Conservation (phyloP, 805 yeast genomes). For the Saturnispora mendoncae region DNA sequence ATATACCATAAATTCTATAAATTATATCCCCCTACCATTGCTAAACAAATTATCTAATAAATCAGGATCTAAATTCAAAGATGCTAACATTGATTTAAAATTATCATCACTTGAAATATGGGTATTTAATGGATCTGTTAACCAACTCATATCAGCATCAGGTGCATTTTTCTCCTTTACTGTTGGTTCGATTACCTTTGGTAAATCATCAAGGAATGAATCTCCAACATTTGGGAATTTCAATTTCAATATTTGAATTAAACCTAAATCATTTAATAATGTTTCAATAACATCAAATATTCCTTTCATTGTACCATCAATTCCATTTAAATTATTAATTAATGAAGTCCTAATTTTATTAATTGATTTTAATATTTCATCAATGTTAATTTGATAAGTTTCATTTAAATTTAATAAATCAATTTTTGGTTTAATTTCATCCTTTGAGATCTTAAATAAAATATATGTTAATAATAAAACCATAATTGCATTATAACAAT, state of each 20-base stretch:
- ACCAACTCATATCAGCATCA: background rate
- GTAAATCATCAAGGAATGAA: background rate
- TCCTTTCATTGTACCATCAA: conserved; percentile 36
- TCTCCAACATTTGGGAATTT: conserved; percentile 21
- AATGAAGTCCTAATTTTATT: conserved; percentile 28
- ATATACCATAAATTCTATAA: too few relatives aligned
- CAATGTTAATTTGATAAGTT: conserved; percentile 23
- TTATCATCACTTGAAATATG: background rate
- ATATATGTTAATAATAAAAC: conserved; percentile 35
- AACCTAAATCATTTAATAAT: conserved; percentile 34
- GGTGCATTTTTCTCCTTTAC: background rate
- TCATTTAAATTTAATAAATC: conserved; percentile 25
- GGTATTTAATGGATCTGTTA: background rate
- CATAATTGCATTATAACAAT: conserved; percentile 36
- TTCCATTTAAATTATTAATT: conserved; percentile 25
- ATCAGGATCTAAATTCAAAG: conserved; percentile 1
- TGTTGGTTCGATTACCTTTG: background rate
- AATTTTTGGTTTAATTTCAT: conserved; percentile 17
- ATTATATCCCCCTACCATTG: too few relatives aligned
- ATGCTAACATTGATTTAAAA: background rate
- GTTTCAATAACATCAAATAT: conserved; percentile 36
- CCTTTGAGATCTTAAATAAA: conserved; percentile 22
- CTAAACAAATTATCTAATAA: background rate
- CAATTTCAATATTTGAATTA: conserved; percentile 24
- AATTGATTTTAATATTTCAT: conserved; percentile 25